Evolutionary conservation across 768 basidiomycete species (phyloP).

Genomic region (Lentinula edodes): DNA sequence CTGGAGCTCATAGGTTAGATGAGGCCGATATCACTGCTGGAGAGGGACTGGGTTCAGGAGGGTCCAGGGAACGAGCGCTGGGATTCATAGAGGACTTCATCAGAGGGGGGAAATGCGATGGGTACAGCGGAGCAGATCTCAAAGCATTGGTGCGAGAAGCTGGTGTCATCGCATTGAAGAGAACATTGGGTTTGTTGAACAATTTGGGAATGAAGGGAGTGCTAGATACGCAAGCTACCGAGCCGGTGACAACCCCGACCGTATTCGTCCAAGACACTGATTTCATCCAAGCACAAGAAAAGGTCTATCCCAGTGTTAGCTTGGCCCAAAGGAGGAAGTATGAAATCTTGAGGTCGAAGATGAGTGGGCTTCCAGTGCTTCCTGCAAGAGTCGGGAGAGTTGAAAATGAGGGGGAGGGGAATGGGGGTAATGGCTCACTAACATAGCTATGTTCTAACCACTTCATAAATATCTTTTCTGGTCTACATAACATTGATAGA

Average conservation of each 20-base stretch:
- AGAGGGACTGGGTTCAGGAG: not conserved
- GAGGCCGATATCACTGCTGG: too few species aligned
- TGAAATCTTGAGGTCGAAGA: conserved; percentile 72
- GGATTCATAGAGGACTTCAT: conserved; percentile 42
- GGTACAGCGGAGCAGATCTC: conserved; percentile 90
- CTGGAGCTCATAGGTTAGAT: not conserved
- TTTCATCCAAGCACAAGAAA: conserved; percentile 69
- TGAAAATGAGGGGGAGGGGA: conserved; percentile 26
- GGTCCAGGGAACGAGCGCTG: conserved; percentile 9
- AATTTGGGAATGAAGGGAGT: conserved; percentile 40
- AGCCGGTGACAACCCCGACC: conserved; percentile 13
- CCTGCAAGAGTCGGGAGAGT: conserved; percentile 48
- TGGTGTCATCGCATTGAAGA: conserved; percentile 75
- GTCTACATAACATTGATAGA: too few species aligned
- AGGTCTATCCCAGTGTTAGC: conserved; percentile 85
- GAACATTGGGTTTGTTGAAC: conserved; percentile 59
- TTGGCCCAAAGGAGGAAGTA: conserved; percentile 77
- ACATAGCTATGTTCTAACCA: too few species aligned
- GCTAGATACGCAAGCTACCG: not conserved
- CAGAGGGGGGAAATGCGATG: conserved; percentile 58
- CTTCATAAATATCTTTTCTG: too few species aligned
- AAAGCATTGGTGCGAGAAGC: conserved; percentile 87
- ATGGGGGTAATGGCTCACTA: too few species aligned
- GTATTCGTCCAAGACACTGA: conserved; percentile 58
- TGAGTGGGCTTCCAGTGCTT: conserved; percentile 55